Base-by-base conservation (phyloP, 2,329 filamentous ascomycete species). In the Pseudogymnoascus sp. region DNA sequence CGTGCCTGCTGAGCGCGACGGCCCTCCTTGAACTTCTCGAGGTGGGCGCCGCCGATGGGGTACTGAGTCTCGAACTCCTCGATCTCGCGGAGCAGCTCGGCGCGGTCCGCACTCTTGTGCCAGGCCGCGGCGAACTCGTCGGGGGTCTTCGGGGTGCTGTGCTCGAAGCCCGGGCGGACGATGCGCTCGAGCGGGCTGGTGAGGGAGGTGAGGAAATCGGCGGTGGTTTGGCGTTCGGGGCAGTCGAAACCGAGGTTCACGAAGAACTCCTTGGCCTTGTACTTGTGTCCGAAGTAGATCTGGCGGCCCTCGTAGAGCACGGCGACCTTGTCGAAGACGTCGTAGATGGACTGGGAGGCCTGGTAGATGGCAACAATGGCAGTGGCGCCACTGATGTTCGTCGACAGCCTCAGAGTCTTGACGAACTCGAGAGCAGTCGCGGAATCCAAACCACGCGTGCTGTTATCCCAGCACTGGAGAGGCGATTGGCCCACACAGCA, bases 171-270 rank as follows among this genome's bases (percentile, higher is more conserved):
- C 15, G 79, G 71, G 42, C 79, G 79, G 17, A 86, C 72, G 33
- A 82, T 76, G 33, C 86, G 78, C 65, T 87, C 86, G 63, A 84
- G 78, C 1, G 80, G 77, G 47, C 84, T 83, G 7, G 86, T 91
- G 70, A 93, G 86, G 1, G 87, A 90, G 0, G 89, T 93, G 35
- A 93, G 76, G 74, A 93, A 93, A 72, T 93, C 90, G 4, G 85
- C 70, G 1, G 71, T 73, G 2, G 72, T 74, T 44, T 72, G 70
- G 13, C 89, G 82, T 21, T 85, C 81, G 0, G 89, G 88, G 69
- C 88, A 90, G 15, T 84, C 79, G 68, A 91, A 93, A 0, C 90
- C 90, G 36, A 92, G 78, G n/a, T 83, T 76, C 59, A 86, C 75
- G 67, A 93, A 92, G 71, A 89, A 93, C 28, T 79, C 74, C 70